Percentiles rank a stretch among this genome's conserved stretches.
Conservation (phyloP, 1,139 yeast species). For the Chernovozyma sophiae-reginae region DNA sequence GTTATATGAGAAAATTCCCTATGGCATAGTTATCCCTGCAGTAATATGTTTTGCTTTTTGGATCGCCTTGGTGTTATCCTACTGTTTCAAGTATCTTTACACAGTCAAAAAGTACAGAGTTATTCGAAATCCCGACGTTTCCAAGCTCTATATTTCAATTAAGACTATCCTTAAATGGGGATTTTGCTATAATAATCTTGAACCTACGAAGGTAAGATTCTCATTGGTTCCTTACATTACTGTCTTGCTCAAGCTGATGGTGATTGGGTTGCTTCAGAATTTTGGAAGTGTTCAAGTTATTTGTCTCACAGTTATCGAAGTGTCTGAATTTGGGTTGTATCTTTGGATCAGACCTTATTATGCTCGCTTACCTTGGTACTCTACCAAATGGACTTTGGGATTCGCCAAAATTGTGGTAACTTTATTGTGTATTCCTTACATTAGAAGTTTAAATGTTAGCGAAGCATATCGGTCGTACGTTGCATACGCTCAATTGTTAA, state of each 20-base stretch:
- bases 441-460: conserved; percentile 24
- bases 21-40: conserved; percentile 19
- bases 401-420: conserved; percentile 35
- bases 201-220: conserved; percentile 39
- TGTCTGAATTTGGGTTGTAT: conserved; percentile 26
- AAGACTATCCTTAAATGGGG: conserved; percentile 47
- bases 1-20: neutral
- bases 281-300: conserved; percentile 44
- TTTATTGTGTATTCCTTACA: conserved; percentile 39
- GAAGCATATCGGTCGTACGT: conserved; percentile 37
- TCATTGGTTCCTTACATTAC: conserved; percentile 31
- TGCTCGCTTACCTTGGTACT: conserved; percentile 33
- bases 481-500: conserved; percentile 36
- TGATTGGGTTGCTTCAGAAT: conserved; percentile 42
- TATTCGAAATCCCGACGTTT: conserved; percentile 19
- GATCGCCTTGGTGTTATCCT: conserved; percentile 26
- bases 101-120: conserved; percentile 12
- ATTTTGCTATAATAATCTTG: conserved; percentile 38
- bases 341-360: conserved; percentile 38
- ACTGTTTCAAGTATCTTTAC: conserved; percentile 28
- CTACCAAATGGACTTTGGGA: conserved; percentile 35
- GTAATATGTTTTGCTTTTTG: conserved; percentile 32
- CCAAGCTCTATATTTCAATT: conserved; percentile 44
- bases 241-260: conserved; percentile 29
- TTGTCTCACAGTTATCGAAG: conserved; percentile 34